These are phyloP conservation scores for Fagopyrum homotropicum DNA, from an alignment of 148 eudicot genomes.

Conservation along the genomic window DNA sequence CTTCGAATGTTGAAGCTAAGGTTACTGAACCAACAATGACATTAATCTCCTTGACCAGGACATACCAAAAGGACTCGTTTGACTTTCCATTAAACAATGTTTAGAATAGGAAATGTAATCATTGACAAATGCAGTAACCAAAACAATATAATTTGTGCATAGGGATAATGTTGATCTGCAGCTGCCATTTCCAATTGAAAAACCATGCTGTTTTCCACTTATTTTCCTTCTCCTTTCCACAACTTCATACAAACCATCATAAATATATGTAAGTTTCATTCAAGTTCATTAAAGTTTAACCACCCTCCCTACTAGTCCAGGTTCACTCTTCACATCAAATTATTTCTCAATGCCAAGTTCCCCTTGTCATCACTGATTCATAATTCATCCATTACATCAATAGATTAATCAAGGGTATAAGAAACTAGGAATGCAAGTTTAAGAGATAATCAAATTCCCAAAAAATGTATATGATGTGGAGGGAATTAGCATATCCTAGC, in stretches of 20 bases:
- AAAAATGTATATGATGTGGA: not conserved
- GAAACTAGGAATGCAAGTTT: not conserved
- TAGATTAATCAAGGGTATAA: not conserved
- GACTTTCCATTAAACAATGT: not conserved
- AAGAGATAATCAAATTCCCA: slow-evolving; percentile 5
- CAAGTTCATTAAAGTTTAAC: not conserved
- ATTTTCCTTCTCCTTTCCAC: not conserved
- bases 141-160: not conserved
- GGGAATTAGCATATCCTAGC: not conserved
- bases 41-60: not conserved
- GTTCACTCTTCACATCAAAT: not conserved
- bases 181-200: not conserved
- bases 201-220: not conserved
- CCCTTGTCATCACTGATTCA: not conserved
- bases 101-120: not conserved
- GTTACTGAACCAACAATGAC: not conserved
- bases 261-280: not conserved
- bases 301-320: not conserved
- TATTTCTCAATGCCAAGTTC: not conserved
- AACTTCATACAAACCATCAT: not conserved
- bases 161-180: not conserved
- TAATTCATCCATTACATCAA: not conserved
- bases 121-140: not conserved
- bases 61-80: not conserved
- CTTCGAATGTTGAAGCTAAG: not conserved